phyloP scores from a whole-genome alignment of 2,329 filamentous ascomycete species.

The Aureobasidium pullulans region DNA sequence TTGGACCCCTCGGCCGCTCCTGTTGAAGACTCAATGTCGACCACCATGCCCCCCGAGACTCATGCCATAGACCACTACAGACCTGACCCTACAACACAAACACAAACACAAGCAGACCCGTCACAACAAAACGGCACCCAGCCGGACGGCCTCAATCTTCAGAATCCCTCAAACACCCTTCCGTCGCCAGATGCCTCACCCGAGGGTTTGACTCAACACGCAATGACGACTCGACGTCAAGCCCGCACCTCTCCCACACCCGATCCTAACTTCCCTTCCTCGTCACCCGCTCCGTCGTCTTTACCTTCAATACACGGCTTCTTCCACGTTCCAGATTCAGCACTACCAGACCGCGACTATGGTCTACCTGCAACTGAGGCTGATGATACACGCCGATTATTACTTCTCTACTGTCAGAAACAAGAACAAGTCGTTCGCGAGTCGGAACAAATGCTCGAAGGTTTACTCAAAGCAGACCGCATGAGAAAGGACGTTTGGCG shows the following conservation, averaged over 20 bases:
- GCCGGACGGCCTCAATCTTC: not conserved
- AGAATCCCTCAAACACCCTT: not conserved
- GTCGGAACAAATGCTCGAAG: slow-evolving; percentile 59
- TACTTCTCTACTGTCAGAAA: slow-evolving; percentile 74
- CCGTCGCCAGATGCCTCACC: slow-evolving; percentile 8
- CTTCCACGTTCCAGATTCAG: slow-evolving; percentile 58
- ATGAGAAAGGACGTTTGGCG: slow-evolving; percentile 63
- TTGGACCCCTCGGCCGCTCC: slow-evolving; percentile 14
- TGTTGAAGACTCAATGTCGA: not conserved
- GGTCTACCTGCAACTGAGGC: slow-evolving; percentile 67
- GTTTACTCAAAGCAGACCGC: slow-evolving; percentile 64
- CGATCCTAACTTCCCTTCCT: slow-evolving; percentile 22
- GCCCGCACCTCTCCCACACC: slow-evolving; percentile 38
- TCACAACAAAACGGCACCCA: slow-evolving; percentile 10
- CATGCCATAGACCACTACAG: slow-evolving; percentile 4
- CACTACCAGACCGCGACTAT: slow-evolving; percentile 60
- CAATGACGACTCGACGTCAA: slow-evolving; percentile 50
- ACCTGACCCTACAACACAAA: not conserved
- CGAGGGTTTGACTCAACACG: slow-evolving; percentile 28
- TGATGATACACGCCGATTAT: slow-evolving; percentile 65
- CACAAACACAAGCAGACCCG: not conserved
- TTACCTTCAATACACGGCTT: slow-evolving; percentile 63
- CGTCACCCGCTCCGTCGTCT: slow-evolving; percentile 39
- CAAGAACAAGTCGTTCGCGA: slow-evolving; percentile 76
- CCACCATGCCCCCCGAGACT: not conserved